phyloP scores from a whole-genome alignment of 2,329 filamentous ascomycete genomes.

The Claviceps lovelessii region DNA sequence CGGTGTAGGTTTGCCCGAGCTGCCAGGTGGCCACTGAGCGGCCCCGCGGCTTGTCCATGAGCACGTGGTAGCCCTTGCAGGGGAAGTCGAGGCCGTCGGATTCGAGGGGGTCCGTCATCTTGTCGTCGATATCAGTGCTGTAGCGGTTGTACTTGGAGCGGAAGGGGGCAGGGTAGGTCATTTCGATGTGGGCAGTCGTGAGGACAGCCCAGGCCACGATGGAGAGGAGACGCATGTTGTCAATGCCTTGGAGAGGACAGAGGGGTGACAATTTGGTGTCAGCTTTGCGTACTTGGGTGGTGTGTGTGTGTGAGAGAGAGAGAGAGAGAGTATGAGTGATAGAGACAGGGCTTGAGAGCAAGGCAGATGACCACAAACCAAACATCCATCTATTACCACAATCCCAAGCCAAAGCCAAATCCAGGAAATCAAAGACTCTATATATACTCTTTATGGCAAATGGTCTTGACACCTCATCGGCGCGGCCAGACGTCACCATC shows the following conservation, averaged over 20 bases:
- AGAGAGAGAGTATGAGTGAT: not conserved
- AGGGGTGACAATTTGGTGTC: no score
- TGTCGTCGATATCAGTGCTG: constrained; percentile 47
- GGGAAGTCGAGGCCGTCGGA: constrained; percentile 52
- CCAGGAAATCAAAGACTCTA: no score
- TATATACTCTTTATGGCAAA: no score
- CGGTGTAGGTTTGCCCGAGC: constrained; percentile 46
- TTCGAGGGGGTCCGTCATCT: constrained; percentile 53
- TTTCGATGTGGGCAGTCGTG: constrained; percentile 41
- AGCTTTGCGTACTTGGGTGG: not conserved
- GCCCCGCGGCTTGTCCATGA: constrained; percentile 34
- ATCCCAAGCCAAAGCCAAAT: no score
- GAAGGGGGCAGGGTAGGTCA: constrained; percentile 37
- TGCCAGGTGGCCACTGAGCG: constrained; percentile 44
- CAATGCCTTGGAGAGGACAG: not conserved
- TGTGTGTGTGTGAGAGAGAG: not conserved
- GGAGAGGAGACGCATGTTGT: constrained; percentile 11
- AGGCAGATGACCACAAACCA: no score
- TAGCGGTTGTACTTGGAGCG: constrained; percentile 37
- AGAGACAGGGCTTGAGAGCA: no score
- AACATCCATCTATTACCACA: no score
- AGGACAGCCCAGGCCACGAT: constrained; percentile 28
- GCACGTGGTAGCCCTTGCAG: constrained; percentile 52
- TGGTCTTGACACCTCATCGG: no score
- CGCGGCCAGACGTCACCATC: no score